phyloP scores from a whole-genome alignment of 2,329 filamentous ascomycete species.

The Talaromyces piceae region DNA sequence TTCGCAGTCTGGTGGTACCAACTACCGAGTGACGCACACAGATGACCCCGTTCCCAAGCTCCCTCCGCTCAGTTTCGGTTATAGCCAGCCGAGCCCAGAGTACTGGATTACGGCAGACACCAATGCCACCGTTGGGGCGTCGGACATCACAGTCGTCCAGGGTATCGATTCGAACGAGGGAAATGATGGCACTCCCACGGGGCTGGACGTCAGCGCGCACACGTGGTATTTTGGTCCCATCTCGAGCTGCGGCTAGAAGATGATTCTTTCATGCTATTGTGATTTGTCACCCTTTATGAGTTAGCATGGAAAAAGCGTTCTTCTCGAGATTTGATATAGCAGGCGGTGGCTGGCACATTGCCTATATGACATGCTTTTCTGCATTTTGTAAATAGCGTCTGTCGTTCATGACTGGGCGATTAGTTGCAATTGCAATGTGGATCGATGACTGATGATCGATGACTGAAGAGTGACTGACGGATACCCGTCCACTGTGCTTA shows the following conservation, averaged over 20 bases:
- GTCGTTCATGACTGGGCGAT: too few species aligned
- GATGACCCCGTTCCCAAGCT: conserved; percentile 34
- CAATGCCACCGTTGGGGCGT: conserved; percentile 20
- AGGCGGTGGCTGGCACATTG: background rate
- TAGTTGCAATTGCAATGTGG: background rate
- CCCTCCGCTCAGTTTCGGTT: conserved; percentile 26
- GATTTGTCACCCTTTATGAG: too few species aligned
- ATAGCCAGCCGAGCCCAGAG: conserved; percentile 31
- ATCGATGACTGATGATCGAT: background rate
- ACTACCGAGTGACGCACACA: conserved; percentile 33
- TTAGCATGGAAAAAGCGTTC: background rate
- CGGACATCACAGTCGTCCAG: conserved; percentile 25
- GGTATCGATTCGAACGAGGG: conserved; percentile 27
- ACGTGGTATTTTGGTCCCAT: conserved; percentile 22
- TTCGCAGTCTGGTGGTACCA: conserved; percentile 19
- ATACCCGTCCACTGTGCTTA: background rate
- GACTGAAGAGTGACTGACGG: background rate
- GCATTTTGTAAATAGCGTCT: background rate
- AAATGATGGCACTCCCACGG: conserved; percentile 23
- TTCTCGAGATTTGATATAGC: background rate
- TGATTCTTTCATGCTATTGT: too few species aligned
- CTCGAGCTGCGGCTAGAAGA: conserved; percentile 1
- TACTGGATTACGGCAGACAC: conserved; percentile 33
- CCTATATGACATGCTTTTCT: background rate
- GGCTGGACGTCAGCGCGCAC: conserved; percentile 23